Base-by-base conservation (phyloP, 2,329 filamentous ascomycete species). In the Penicillium italicum region DNA sequence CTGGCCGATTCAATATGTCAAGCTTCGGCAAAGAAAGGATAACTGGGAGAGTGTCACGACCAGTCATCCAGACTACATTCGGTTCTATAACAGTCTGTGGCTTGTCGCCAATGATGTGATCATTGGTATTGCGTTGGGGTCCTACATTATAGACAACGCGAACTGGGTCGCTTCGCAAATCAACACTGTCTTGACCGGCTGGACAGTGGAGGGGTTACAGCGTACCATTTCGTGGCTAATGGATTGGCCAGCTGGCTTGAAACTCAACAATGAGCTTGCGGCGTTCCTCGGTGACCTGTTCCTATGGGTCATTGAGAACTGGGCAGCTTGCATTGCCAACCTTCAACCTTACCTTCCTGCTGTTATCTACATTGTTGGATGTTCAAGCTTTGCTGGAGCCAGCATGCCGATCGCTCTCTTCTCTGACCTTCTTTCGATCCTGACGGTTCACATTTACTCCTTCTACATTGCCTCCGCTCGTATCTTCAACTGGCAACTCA, bases 1-100 rank as follows among this genome's bases (percentile, higher is more conserved):
- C 73, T 97, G 93, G 92, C 95, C 94, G 2, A 91, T 96, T 74
- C 93, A 99, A 72, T 97, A 97, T 70, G 82, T 93, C 41, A 97
- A 91, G 16, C 75, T 99, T 44, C 87, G 92, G n/a, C 86, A 90
- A 68, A 83, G 92, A 37, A 95, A 96, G 69, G 86, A 87, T 60
- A 91, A 96, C 65, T 97, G 94, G 93, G 90, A 91, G 56, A 97
- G 93, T 71, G 89, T 97, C 53, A 97, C 92, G 0, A 94, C 88
- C 45, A 96, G 88, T 66, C 93, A 99, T 72, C 91, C 93, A 0
- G 94, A 99, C 72, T 99, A 99, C 72, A 99, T 99, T 63, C 88
- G 94, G 16, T 99, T 99, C 75, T 99, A 97, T 77, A 99, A 99
- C 73, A 97, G 91, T 68, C 79, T 99, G 5, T 99, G 94, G 94